Evolutionary conservation across 169 alveolate species (phyloP).

Genomic region (Toxoplasma gondii): DNA sequence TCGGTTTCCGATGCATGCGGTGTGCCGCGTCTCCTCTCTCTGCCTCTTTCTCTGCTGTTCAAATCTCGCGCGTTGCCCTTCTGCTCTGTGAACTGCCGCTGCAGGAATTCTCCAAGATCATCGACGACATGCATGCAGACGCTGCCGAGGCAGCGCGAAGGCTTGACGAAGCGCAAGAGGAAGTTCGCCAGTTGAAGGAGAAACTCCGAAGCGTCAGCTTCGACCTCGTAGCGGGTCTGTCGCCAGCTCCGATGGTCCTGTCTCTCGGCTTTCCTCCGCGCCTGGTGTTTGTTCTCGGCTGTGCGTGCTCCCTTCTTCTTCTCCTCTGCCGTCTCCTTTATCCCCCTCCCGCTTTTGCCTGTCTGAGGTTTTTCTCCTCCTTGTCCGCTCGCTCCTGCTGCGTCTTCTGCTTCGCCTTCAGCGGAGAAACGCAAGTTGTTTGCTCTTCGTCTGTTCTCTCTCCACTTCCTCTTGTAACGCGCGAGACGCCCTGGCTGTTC

Average conservation of each 20-base stretch:
- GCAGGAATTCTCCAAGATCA: background rate
- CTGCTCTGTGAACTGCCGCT: background rate
- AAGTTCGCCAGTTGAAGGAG: conserved; percentile 11
- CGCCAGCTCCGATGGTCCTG: background rate
- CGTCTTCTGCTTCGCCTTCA: too few species aligned
- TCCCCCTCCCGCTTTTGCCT: too few species aligned
- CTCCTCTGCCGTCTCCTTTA: background rate
- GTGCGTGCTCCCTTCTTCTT: background rate
- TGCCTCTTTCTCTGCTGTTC: background rate
- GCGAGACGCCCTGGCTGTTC: too few species aligned
- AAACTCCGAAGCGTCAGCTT: background rate
- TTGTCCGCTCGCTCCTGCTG: too few species aligned
- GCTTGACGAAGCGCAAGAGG: background rate
- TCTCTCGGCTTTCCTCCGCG: background rate
- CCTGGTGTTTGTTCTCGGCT: background rate
- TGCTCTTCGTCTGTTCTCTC: too few species aligned
- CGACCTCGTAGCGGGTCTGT: background rate
- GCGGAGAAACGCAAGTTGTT: too few species aligned
- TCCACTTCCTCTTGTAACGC: too few species aligned
- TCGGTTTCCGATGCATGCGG: too few species aligned
- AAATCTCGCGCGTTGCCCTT: background rate
- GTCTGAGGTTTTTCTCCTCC: too few species aligned
- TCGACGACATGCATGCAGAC: conserved; percentile 28
- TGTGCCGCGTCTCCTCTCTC: too few species aligned
- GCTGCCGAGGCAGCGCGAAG: background rate